phyloP scores from a whole-genome alignment of 257 asterid species.

The Jaltomata sinuosa region DNA sequence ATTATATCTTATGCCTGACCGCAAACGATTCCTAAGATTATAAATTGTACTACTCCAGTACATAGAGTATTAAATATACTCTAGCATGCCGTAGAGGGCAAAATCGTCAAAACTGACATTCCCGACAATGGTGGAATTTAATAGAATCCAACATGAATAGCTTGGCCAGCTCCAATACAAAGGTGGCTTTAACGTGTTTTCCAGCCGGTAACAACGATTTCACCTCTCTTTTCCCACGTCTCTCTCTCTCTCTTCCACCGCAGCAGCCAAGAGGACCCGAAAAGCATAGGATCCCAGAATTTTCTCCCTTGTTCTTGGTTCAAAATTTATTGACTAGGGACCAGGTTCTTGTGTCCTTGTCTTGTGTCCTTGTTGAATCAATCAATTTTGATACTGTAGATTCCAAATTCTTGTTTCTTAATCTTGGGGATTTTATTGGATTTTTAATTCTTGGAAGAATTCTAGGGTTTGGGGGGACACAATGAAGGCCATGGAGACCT shows the following conservation, averaged over 20 bases:
- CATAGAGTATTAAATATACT: not conserved
- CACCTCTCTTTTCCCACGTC: slow-evolving; percentile 20
- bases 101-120: not conserved
- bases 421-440: not conserved
- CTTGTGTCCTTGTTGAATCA: not conserved
- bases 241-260: slow-evolving; percentile 10
- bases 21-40: too few relatives aligned
- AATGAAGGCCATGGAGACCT: slow-evolving; percentile 68
- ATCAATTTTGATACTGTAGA: not conserved
- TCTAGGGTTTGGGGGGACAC: slow-evolving; percentile 20
- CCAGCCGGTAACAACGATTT: not conserved
- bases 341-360: not conserved
- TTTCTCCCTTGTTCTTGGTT: not conserved
- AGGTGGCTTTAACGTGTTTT: not conserved
- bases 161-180: not conserved
- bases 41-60: too few relatives aligned
- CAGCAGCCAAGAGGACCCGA: not conserved
- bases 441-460: not conserved
- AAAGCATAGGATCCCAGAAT: not conserved
- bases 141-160: not conserved
- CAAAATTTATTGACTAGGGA: not conserved
- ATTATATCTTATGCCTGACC: too few relatives aligned
- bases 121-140: not conserved
- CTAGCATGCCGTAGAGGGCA: not conserved
- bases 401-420: not conserved